These are phyloP conservation scores for Dryas integrifolia DNA, from an alignment of 331 rosid genomes.

Conservation along the genomic window DNA sequence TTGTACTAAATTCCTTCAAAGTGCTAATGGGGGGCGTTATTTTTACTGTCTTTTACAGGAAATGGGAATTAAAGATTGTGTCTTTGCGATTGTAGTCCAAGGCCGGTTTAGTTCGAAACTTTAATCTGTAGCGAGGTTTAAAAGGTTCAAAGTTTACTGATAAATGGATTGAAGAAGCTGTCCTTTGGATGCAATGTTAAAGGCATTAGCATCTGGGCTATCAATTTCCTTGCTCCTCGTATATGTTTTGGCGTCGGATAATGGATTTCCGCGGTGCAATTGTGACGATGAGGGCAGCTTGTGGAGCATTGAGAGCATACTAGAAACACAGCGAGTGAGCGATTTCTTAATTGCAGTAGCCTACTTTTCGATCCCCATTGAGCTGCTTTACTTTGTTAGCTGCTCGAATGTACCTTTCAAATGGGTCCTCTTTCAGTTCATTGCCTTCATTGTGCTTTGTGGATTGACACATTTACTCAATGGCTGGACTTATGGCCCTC, in stretches of 20 bases:
- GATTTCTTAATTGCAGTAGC: slow-evolving; percentile 99
- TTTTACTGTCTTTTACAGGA: slow-evolving; percentile 47
- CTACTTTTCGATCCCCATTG: slow-evolving; percentile 93
- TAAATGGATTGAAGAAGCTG: slow-evolving; percentile 66
- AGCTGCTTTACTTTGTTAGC: slow-evolving; percentile 87
- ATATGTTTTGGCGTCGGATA: slow-evolving; percentile 59
- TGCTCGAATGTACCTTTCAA: slow-evolving; percentile 98
- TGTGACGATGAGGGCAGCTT: slow-evolving; percentile 90
- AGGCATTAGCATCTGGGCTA: slow-evolving; percentile 67
- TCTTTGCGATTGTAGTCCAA: slow-evolving; percentile 26
- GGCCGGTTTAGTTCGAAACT: slow-evolving; percentile 21
- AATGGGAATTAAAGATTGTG: slow-evolving; percentile 36
- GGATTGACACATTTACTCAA: slow-evolving; percentile 95
- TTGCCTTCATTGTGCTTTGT: slow-evolving; percentile 91
- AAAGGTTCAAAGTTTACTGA: slow-evolving; percentile 28
- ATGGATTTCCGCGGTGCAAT: slow-evolving; percentile 75
- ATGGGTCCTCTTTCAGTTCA: slow-evolving; percentile 94
- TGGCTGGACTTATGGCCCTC: slow-evolving; percentile 99
- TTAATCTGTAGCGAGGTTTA: slow-evolving; percentile 29
- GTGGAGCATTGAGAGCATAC: slow-evolving; percentile 82
- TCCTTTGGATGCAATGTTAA: slow-evolving; percentile 79
- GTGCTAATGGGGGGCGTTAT: slow-evolving; percentile 20
- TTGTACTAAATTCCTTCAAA: slow-evolving; percentile 19
- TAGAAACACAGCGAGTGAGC: slow-evolving; percentile 91
- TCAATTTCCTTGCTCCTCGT: slow-evolving; percentile 50